phyloP scores from a whole-genome alignment of 495 filamentous ascomycete species.

The Niebla homalea region DNA sequence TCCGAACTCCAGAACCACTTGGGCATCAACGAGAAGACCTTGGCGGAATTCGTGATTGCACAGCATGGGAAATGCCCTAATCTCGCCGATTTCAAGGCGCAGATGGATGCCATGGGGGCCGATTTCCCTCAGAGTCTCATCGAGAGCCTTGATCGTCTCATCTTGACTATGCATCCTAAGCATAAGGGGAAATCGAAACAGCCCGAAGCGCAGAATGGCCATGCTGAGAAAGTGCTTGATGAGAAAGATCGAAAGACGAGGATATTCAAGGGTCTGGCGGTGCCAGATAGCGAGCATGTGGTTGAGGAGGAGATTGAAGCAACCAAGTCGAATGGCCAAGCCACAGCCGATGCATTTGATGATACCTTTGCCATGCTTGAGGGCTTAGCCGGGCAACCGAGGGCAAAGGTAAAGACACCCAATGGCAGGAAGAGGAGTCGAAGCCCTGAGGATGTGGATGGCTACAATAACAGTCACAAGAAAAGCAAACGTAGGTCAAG shows the following conservation, averaged over 20 bases:
- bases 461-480: constrained; percentile 32
- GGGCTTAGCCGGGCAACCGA: constrained; percentile 60
- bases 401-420: constrained; percentile 26
- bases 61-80: constrained; percentile 65
- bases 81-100: constrained; percentile 54
- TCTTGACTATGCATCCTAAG: constrained; percentile 82
- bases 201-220: constrained; percentile 10
- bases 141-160: constrained; percentile 78
- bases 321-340: constrained; percentile 21
- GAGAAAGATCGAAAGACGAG: constrained; percentile 52
- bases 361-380: constrained; percentile 90
- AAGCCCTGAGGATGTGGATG: constrained; percentile 51
- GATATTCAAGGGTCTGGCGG: constrained; percentile 77
- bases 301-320: constrained; percentile 35
- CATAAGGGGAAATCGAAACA: constrained; percentile 29
- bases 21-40: constrained; percentile 81
- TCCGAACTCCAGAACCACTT: constrained; percentile 90
- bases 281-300: constrained; percentile 63
- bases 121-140: constrained; percentile 84
- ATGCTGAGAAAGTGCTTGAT: constrained; percentile 29
- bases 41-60: constrained; percentile 90
- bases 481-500: constrained; percentile 40
- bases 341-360: constrained; percentile 57
- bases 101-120: constrained; percentile 60
- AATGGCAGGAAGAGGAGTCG: constrained; percentile 53